Conservation (phyloP, 2,329 filamentous ascomycete genomes). For the Chaetomium globosum region DNA sequence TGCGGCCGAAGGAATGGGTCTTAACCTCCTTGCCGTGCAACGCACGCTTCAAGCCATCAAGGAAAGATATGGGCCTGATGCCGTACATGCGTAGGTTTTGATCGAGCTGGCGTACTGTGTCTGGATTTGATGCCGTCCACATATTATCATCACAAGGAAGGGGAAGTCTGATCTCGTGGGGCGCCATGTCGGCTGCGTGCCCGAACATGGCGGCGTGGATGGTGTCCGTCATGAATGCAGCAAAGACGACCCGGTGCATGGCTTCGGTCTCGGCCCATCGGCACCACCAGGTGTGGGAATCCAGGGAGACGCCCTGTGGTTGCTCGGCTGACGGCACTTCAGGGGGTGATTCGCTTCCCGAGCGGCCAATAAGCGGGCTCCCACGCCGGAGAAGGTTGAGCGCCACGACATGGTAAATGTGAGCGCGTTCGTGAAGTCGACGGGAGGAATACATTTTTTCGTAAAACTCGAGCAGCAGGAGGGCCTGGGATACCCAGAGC, state of each 20-base stretch:
- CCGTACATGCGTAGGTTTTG: slow-evolving; percentile 75
- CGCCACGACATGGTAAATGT: slow-evolving; percentile 86
- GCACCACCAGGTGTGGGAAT: slow-evolving; percentile 68
- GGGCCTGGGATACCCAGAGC: slow-evolving; percentile 83
- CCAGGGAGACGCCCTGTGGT: slow-evolving; percentile 41
- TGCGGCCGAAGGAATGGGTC: slow-evolving; percentile 85
- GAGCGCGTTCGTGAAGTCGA: slow-evolving; percentile 79
- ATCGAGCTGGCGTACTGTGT: slow-evolving; percentile 76
- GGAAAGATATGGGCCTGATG: slow-evolving; percentile 75
- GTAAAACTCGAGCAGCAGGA: slow-evolving; percentile 82
- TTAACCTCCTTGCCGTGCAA: slow-evolving; percentile 78
- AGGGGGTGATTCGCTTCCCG: slow-evolving; percentile 76
- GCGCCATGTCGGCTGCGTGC: slow-evolving; percentile 85
- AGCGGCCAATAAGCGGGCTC: slow-evolving; percentile 80
- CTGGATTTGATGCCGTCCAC: slow-evolving; percentile 79
- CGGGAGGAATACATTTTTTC: slow-evolving; percentile 90
- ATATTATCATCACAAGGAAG: slow-evolving; percentile 84
- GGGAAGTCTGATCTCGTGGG: slow-evolving; percentile 83
- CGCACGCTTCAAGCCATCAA: slow-evolving; percentile 82
- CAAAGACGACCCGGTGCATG: slow-evolving; percentile 83
- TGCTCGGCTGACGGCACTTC: slow-evolving; percentile 54
- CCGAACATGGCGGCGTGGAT: slow-evolving; percentile 92
- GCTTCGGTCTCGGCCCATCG: slow-evolving; percentile 89
- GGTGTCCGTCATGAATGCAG: slow-evolving; percentile 85
- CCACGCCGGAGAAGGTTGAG: slow-evolving; percentile 82